Evolutionary conservation across 75 land plant genomes (phyloP), one percentile per base, ranked within the genome.

Genomic region (Pinus taeda): DNA sequence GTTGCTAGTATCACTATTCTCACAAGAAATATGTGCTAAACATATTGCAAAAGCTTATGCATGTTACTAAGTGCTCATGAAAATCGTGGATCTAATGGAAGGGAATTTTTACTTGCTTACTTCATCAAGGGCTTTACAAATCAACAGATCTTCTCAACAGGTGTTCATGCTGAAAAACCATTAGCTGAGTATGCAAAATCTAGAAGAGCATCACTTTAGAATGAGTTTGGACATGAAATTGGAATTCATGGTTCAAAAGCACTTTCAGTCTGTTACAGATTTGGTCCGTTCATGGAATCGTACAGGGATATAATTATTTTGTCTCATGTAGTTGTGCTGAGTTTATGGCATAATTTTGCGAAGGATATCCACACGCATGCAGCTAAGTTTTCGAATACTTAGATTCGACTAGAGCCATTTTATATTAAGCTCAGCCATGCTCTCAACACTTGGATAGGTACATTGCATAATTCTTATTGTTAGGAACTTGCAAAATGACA

Each of bases 341-440:
- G 91, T 22, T 60, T 87, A 21, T 92, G 96, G 94, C 89, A 89
- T 26, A 79, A 85, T 17, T 82, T 87, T 75, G 79, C 90, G 14
- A 90, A 77, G n/a, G 96, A 93, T 77, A 82, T 90, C 33, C 89
- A 82, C 26, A 87, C 84, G 66, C 91, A 91, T 60, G 90, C 96
- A 11, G 82, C 79, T 11, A 93, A 85, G 89, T 87, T 94, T 71
- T 89, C 97, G 14, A 85, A 88, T 73, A 88, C 89, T 73, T 83
- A 92, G 30, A 90, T 94, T 66, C 79, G 81, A 57, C 81, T 96
- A 64, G 97, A 97, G 37, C 99, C 99, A 24, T 96, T 96, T 74
- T 96, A 96, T 81, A 82, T 92, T 79, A 96, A 96, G 99, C 97
- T 96, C 73, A 97, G 97, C 4, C 97, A 94, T 78, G 97, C 99